These are phyloP conservation scores for Pythium chondricola DNA, from an alignment of 352 stramenopile genomes.

Conservation along the genomic window DNA sequence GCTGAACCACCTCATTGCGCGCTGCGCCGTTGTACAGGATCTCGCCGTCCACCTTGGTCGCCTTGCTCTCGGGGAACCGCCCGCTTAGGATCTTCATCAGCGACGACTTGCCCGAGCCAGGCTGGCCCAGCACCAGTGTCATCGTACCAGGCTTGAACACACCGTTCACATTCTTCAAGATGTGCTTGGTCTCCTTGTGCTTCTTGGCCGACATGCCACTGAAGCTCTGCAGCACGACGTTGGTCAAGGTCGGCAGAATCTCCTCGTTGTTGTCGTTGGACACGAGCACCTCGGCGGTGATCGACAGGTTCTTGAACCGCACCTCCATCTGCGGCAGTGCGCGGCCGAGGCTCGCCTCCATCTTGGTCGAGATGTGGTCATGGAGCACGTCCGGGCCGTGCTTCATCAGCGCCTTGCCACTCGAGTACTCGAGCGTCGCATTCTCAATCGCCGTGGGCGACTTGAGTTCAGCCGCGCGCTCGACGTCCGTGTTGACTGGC, in stretches of 20 bases:
- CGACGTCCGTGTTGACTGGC: too few relatives aligned
- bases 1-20: constrained; percentile 21
- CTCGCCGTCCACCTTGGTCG: constrained; percentile 31
- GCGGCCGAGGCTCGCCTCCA: constrained; percentile 34
- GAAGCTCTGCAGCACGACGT: constrained; percentile 35
- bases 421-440: constrained; percentile 10
- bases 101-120: constrained; percentile 46
- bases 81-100: constrained; percentile 54
- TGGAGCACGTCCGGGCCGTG: constrained; percentile 33
- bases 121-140: constrained; percentile 58
- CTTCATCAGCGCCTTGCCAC: constrained; percentile 15
- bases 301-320: constrained; percentile 39
- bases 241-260: constrained; percentile 43
- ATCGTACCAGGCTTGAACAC: constrained; percentile 46
- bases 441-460: neutral
- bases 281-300: constrained; percentile 36
- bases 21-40: constrained; percentile 46
- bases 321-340: constrained; percentile 59
- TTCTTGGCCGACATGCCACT: constrained; percentile 34
- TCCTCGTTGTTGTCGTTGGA: constrained; percentile 26
- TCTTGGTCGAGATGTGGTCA: constrained; percentile 29
- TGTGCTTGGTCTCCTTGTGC: constrained; percentile 38
- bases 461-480: too few relatives aligned
- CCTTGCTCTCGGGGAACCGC: constrained; percentile 40
- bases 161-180: constrained; percentile 37